A percentile compares a stretch with the other conserved stretches of the same genome.
These are phyloP conservation scores for Elongisporangium anandrum DNA, from an alignment of 352 stramenopile genomes.

Conservation along the genomic window DNA sequence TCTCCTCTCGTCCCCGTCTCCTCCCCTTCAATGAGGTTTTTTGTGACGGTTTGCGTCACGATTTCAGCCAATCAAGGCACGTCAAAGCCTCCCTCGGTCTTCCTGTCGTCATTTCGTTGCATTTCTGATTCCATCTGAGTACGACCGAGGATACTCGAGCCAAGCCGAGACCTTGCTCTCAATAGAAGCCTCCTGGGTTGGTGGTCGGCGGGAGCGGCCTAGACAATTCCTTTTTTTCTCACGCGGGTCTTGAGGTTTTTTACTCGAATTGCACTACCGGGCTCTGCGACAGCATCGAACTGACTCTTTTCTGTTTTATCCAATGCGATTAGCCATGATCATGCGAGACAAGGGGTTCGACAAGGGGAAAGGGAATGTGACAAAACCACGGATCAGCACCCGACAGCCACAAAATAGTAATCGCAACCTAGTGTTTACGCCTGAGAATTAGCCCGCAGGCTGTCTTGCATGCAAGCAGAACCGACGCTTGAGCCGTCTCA, in stretches of 20 bases:
- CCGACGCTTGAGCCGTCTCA: background rate
- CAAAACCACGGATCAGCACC: background rate
- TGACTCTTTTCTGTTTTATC: background rate
- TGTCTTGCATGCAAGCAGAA: background rate
- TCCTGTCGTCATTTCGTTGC: background rate
- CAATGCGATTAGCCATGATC: background rate
- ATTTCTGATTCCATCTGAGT: background rate
- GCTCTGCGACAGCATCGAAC: background rate
- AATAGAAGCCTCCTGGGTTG: background rate
- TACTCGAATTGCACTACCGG: background rate
- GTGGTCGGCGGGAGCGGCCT: background rate
- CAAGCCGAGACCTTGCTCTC: background rate
- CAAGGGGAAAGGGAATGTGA: background rate
- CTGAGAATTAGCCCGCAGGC: background rate
- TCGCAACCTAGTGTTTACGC: background rate
- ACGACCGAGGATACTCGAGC: background rate
- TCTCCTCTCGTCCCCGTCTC: background rate
- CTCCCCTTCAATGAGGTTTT: slow-evolving; percentile 3
- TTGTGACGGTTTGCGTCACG: background rate
- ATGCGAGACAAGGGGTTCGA: background rate
- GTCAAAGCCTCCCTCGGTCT: background rate
- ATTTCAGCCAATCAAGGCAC: background rate
- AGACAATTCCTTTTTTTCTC: background rate
- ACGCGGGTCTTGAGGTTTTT: background rate
- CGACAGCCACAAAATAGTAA: background rate